These are phyloP conservation scores for Trichosporon sp. DNA, from an alignment of 1,284 basidiomycete species.

Conservation along the genomic window DNA sequence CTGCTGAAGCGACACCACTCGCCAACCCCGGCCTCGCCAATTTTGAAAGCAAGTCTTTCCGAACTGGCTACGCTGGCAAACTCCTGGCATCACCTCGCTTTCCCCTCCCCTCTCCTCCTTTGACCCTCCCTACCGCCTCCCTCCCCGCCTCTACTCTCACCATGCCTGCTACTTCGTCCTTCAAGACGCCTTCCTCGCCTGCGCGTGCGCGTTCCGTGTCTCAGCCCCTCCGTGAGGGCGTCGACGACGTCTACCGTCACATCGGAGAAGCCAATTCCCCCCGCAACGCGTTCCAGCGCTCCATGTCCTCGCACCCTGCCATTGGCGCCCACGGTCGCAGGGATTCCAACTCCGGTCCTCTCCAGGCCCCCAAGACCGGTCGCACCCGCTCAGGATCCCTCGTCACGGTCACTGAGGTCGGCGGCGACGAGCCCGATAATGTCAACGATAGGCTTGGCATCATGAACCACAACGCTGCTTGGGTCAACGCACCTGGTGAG, in stretches of 20 bases:
- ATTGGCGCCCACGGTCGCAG: constrained; percentile 24
- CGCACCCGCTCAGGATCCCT: constrained; percentile 54
- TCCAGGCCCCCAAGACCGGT: constrained; percentile 23
- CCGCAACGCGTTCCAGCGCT: constrained; percentile 25
- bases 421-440: constrained; percentile 74
- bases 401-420: constrained; percentile 85
- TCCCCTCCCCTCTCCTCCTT: constrained; percentile 4
- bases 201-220: constrained; percentile 51
- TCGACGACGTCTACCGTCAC: constrained; percentile 36
- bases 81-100: neutral
- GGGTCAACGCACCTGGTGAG: constrained; percentile 97
- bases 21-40: neutral
- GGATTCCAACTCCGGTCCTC: constrained; percentile 4
- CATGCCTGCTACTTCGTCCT: constrained; percentile 33
- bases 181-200: constrained; percentile 43
- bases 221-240: constrained; percentile 51
- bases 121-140: constrained; percentile 1
- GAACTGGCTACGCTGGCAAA: neutral
- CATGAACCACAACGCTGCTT: constrained; percentile 90
- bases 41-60: neutral
- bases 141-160: constrained; percentile 9
- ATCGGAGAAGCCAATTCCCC: constrained; percentile 23
- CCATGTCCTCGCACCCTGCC: constrained; percentile 23
- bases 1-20: neutral
- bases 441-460: constrained; percentile 73